Base-by-base conservation (phyloP, 306 rosid species). In the Rosa lucieae region DNA sequence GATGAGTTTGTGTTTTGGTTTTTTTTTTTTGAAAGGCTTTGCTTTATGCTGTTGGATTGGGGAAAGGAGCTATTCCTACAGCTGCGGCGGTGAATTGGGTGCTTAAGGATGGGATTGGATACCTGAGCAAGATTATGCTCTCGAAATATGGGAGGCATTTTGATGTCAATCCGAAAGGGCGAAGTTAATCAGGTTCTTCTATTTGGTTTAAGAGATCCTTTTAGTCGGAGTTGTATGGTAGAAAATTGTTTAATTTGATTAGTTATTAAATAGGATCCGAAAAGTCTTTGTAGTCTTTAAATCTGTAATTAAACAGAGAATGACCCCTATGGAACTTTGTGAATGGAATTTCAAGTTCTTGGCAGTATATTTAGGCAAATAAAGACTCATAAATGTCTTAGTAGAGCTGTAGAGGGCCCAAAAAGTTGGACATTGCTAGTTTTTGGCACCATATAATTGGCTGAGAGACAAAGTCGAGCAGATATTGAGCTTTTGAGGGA, bases 21-120 rank as follows among this genome's bases (percentile, higher is more conserved):
- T 14, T 20, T 26, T 14, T 20, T 26, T 26, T 29, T 65, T 11
- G 23, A 3, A 61, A 86, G 80, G 90, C 97, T 0, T 88, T 94
- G 97, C 97, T 94, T 17, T 94, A 89, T 82, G 97, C 95, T 4
- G 91, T 94, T 82, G 99, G 99, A 47, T 87, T 94, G 87, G 97
- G 97, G 0, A 92, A 92, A 82, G 97, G 99, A 73, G 93, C 99
- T 2, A 94, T 94, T 89, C 99, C 97, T 0, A 90, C 97, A 0
- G 71, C 71, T 17, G 71, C 71, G 13, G 95, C 97, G 5, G 76
- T 92, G 72, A 92, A 94, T 82, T 94, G 97, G 99, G 97, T 92
- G 56, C 88, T 94, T 5, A 94, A 94, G 81, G 99, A 92, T 86
- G 97, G 97, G 76, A 92, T 94, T 83, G 99, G 99, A 35, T 89